Evolutionary conservation across 2,329 filamentous ascomycete genomes (phyloP).

Genomic region (Ilyonectria mors-panacis): DNA sequence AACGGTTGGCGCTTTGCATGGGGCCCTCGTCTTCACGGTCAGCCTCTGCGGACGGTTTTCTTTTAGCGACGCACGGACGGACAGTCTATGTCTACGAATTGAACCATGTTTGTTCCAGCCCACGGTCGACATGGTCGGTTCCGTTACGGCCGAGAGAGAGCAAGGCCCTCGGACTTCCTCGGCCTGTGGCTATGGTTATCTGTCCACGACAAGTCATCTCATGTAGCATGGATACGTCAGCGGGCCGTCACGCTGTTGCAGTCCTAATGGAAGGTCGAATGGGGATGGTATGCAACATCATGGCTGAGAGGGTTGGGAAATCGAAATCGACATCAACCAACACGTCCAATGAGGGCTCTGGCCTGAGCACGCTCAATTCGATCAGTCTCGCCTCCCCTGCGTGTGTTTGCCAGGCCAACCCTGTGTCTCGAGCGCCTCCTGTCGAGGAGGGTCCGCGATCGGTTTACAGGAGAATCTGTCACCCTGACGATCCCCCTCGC

Average conservation of each 20-base stretch:
- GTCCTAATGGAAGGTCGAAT: constrained; percentile 72
- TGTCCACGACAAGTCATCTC: constrained; percentile 71
- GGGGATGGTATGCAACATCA: constrained; percentile 73
- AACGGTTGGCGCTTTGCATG: constrained; percentile 42
- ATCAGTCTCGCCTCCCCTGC: constrained; percentile 16
- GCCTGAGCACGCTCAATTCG: constrained; percentile 16
- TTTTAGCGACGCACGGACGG: constrained; percentile 68
- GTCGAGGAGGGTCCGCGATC: constrained; percentile 51
- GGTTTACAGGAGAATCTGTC: constrained; percentile 67
- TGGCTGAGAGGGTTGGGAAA: constrained; percentile 34
- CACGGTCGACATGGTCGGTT: constrained; percentile 44
- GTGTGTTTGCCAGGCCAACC: constrained; percentile 47
- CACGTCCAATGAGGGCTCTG: constrained; percentile 30
- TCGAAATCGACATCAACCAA: constrained; percentile 28
- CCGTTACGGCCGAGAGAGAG: constrained; percentile 44
- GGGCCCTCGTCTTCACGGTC: constrained; percentile 60
- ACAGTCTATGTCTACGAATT: constrained; percentile 70
- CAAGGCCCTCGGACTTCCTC: constrained; percentile 50
- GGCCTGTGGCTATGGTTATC: constrained; percentile 65
- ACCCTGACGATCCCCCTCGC: constrained; percentile 73
- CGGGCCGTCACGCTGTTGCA: constrained; percentile 68
- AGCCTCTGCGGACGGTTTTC: constrained; percentile 72
- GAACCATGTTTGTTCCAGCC: constrained; percentile 53
- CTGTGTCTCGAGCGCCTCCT: constrained; percentile 42
- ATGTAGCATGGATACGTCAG: constrained; percentile 75